Evolutionary conservation across 176 grass and related monocot genomes (phyloP).

Genomic region (Aegilops tauschii): DNA sequence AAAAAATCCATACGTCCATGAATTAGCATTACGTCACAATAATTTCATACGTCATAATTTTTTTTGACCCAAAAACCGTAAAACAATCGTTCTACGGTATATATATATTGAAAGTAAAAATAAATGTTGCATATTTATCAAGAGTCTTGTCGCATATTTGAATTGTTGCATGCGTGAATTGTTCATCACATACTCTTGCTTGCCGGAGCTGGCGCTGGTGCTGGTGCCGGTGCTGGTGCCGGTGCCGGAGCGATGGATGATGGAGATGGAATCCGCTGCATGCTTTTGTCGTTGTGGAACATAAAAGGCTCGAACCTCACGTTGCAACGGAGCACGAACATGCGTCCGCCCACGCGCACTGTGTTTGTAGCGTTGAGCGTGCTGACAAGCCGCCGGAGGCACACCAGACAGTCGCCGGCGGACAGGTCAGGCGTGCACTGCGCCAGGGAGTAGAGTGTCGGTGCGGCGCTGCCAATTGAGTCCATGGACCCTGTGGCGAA

Average conservation of each 20-base stretch:
- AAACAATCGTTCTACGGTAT: no score
- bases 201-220: neutral
- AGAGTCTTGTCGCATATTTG: no score
- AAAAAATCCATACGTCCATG: no score
- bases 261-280: neutral
- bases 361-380: neutral
- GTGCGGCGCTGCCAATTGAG: neutral
- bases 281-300: neutral
- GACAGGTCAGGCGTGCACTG: slow-evolving; percentile 6
- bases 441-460: slow-evolving; percentile 8
- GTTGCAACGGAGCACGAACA: slow-evolving; percentile 4
- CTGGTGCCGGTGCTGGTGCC: neutral
- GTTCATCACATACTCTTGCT: neutral
- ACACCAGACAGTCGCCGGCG: neutral
- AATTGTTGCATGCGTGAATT: neutral
- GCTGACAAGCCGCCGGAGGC: neutral
- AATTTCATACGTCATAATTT: neutral
- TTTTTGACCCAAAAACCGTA: no score
- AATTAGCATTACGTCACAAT: neutral
- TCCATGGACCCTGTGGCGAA: slow-evolving; percentile 22
- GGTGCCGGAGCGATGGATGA: neutral
- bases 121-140: neutral
- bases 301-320: neutral
- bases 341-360: neutral
- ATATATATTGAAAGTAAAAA: no score